Percentiles rank a stretch among this genome's conserved stretches.
Conservation (phyloP, 1,284 basidiomycete genomes). For the Heterobasidion irregulare region DNA sequence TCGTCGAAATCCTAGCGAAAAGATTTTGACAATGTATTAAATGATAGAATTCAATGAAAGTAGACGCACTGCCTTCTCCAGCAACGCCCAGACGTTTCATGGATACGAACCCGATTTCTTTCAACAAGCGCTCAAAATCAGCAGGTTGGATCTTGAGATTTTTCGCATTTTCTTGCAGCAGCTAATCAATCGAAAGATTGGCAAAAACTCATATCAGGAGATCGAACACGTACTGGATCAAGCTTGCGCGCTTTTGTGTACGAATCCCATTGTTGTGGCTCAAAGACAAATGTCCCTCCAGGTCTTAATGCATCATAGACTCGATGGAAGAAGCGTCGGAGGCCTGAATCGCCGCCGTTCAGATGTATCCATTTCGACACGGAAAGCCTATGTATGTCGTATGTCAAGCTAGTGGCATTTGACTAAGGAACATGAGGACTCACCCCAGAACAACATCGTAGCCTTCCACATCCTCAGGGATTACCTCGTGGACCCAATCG, state of each 20-base stretch:
- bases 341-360: conserved; percentile 61
- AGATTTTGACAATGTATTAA: not conserved
- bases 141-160: conserved; percentile 48
- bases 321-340: conserved; percentile 55
- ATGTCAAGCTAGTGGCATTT: not conserved
- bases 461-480: conserved; percentile 46
- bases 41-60: not conserved
- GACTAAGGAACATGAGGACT: conserved; percentile 16
- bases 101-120: conserved; percentile 51
- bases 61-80: conserved; percentile 47
- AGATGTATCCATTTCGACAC: conserved; percentile 85
- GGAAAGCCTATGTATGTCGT: conserved; percentile 49
- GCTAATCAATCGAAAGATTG: conserved; percentile 21
- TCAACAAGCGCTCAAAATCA: conserved; percentile 47
- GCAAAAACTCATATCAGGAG: not conserved
- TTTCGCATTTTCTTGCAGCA: conserved; percentile 49
- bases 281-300: conserved; percentile 60
- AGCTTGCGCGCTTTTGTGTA: conserved; percentile 69
- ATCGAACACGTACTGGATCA: conserved; percentile 35
- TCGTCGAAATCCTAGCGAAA: conserved; percentile 34
- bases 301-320: conserved; percentile 46
- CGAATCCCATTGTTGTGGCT: conserved; percentile 74
- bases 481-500: conserved; percentile 57
- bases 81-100: conserved; percentile 41
- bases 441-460: conserved; percentile 75